These are phyloP conservation scores for Pezicula radicicola DNA, from an alignment of 2,329 filamentous ascomycete genomes.

Conservation along the genomic window DNA sequence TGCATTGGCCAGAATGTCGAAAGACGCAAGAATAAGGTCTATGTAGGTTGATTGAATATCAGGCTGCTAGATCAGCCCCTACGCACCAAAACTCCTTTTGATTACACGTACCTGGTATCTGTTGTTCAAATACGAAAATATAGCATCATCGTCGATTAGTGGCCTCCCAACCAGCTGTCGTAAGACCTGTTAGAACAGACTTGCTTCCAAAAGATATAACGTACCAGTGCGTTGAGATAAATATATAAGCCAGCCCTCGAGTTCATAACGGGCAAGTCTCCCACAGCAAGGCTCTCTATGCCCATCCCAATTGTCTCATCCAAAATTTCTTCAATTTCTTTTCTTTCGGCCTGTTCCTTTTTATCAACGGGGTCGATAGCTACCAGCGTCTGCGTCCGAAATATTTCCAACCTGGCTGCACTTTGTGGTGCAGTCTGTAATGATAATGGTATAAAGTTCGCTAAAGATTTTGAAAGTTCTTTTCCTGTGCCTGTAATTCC, in stretches of 20 bases:
- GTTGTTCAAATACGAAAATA: conserved; percentile 80
- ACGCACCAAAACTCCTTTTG: neutral
- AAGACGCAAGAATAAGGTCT: conserved; percentile 83
- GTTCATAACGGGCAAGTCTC: conserved; percentile 69
- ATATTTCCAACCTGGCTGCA: conserved; percentile 48
- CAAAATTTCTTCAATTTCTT: conserved; percentile 54
- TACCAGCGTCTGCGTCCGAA: conserved; percentile 54
- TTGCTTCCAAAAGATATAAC: conserved; percentile 23
- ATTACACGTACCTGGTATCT: conserved; percentile 67
- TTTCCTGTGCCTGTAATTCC: conserved; percentile 43
- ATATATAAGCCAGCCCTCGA: conserved; percentile 82
- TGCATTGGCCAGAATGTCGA: conserved; percentile 85
- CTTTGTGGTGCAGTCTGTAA: conserved; percentile 53
- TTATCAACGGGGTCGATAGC: conserved; percentile 52
- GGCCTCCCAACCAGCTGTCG: conserved; percentile 76
- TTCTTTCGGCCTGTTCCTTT: conserved; percentile 45
- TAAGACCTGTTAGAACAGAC: conserved; percentile 22
- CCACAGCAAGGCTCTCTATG: conserved; percentile 36
- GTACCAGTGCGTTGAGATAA: conserved; percentile 77
- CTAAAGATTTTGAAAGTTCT: conserved; percentile 37
- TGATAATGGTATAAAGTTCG: conserved; percentile 52
- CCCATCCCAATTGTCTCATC: conserved; percentile 53
- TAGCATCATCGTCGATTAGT: conserved; percentile 73
- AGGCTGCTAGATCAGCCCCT: conserved; percentile 43
- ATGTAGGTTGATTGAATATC: conserved; percentile 75